phyloP scores from a whole-genome alignment of 2,329 filamentous ascomycete genomes.

The Massarina eburnea region DNA sequence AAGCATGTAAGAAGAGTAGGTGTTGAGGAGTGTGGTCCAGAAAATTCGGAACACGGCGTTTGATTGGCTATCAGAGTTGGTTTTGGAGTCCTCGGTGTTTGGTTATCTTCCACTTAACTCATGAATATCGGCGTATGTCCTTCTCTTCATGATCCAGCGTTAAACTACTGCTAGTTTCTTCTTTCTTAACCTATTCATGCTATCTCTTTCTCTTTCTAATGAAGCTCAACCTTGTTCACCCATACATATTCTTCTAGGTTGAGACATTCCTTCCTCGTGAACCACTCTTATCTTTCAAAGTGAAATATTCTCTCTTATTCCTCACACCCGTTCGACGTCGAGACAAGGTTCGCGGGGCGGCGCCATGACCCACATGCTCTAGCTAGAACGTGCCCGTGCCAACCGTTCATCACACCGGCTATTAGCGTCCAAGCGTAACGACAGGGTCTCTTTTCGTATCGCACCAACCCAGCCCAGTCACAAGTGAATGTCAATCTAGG shows the following conservation, averaged over 20 bases:
- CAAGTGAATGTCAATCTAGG: too few relatives aligned
- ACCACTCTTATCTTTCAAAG: background rate
- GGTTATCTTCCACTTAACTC: background rate
- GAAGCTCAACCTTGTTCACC: background rate
- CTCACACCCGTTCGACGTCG: background rate
- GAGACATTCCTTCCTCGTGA: background rate
- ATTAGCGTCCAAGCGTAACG: background rate
- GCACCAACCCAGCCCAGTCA: background rate
- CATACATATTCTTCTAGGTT: background rate
- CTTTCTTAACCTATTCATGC: background rate
- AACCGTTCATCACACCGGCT: background rate
- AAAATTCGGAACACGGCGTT: background rate
- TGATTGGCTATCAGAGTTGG: background rate
- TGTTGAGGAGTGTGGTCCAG: background rate
- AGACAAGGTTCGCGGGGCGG: background rate
- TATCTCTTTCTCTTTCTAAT: background rate
- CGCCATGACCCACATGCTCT: background rate
- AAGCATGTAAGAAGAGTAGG: background rate
- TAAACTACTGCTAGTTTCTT: background rate
- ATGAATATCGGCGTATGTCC: background rate
- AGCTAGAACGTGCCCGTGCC: background rate
- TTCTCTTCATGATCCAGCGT: background rate
- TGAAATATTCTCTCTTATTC: background rate
- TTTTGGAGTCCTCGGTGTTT: background rate
- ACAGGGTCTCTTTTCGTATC: background rate